Percentiles rank a stretch among this genome's conserved stretches.
Evolutionary conservation across 2,329 filamentous ascomycete genomes (phyloP).

Genomic region (Elsinoe perseae): DNA sequence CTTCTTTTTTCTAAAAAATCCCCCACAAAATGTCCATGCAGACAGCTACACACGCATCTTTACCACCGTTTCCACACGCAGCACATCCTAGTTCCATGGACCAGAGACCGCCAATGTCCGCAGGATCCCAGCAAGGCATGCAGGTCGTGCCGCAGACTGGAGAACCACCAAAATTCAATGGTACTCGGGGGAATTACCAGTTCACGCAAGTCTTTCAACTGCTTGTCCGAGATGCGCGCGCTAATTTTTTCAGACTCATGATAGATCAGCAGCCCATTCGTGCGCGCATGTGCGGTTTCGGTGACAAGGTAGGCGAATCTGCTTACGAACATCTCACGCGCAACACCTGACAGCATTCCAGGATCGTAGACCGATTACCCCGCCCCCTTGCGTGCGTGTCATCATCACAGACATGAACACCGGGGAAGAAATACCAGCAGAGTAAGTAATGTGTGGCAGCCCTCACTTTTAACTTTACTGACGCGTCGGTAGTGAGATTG

Average conservation of each 20-base stretch:
- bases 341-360: slow-evolving; percentile 35
- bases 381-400: slow-evolving; percentile 82
- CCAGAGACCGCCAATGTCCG: slow-evolving; percentile 11
- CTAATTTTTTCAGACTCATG: slow-evolving; percentile 6
- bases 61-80: slow-evolving; percentile 13
- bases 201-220: slow-evolving; percentile 2
- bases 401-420: slow-evolving; percentile 67
- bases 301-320: slow-evolving; percentile 67
- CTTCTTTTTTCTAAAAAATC: not conserved
- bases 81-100: slow-evolving; percentile 10
- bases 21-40: slow-evolving; percentile 15
- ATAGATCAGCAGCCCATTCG: slow-evolving; percentile 87
- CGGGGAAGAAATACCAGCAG: slow-evolving; percentile 64
- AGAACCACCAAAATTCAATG: slow-evolving; percentile 9
- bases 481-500: slow-evolving; percentile 41
- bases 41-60: slow-evolving; percentile 11
- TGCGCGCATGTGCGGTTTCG: slow-evolving; percentile 97
- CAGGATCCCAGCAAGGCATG: slow-evolving; percentile 15
- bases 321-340: slow-evolving; percentile 14
- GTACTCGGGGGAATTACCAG: slow-evolving; percentile 13
- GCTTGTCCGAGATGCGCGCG: not conserved
- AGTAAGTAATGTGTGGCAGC: slow-evolving; percentile 15
- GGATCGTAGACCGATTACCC: slow-evolving; percentile 93
- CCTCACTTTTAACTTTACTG: not conserved
- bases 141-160: slow-evolving; percentile 10